Evolutionary conservation across 164 flowering plant genomes (phyloP).

Genomic region (Chimonanthus salicifolius): DNA sequence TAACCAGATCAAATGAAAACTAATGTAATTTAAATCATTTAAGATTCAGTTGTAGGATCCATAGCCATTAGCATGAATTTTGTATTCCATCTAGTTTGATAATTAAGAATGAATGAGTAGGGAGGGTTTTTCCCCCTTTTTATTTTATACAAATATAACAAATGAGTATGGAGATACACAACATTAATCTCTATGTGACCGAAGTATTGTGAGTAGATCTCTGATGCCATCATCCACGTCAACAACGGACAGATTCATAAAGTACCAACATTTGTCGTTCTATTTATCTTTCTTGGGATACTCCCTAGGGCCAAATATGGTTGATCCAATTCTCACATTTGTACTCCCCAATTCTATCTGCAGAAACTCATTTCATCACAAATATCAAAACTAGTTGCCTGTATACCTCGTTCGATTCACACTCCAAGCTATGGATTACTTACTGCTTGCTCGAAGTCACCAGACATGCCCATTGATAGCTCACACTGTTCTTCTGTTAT

Average conservation of each 20-base stretch:
- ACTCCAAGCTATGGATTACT: constrained; percentile 9
- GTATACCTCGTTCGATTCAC: background rate
- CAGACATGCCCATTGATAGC: constrained; percentile 98
- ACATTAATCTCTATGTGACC: too few relatives aligned
- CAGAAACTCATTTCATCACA: constrained; percentile 3
- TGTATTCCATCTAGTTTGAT: background rate
- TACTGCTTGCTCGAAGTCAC: constrained; percentile 94
- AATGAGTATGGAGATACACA: background rate
- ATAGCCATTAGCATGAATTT: background rate
- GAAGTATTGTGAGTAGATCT: background rate
- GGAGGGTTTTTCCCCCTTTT: background rate
- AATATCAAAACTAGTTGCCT: background rate
- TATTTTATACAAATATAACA: background rate
- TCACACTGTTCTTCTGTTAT: constrained; percentile 71
- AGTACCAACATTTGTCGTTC: background rate
- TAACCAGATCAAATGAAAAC: too few relatives aligned
- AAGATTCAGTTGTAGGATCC: background rate
- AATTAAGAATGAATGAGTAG: background rate
- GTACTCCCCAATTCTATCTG: constrained; percentile 22
- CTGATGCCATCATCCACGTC: background rate
- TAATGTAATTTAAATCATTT: too few relatives aligned
- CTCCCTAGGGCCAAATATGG: constrained; percentile 22
- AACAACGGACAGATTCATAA: background rate
- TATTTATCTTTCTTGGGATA: constrained; percentile 14
- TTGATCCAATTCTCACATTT: constrained; percentile 19